Base-by-base conservation (phyloP, 148 eudicot species). In the Arbutus unedo region DNA sequence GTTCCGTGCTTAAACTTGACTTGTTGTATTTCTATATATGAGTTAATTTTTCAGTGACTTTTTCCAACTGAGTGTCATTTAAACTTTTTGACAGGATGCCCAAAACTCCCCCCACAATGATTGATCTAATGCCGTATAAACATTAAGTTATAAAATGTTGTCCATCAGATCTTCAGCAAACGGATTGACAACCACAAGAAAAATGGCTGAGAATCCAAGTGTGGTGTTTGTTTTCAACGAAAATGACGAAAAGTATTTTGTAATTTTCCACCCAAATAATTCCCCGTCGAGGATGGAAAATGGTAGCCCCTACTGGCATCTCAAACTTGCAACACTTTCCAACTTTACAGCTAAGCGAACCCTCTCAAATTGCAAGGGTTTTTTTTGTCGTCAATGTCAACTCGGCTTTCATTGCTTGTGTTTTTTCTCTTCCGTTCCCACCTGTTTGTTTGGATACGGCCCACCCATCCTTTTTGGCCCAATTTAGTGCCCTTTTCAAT, bases 391-490 rank as follows among this genome's bases (percentile, higher is more conserved):
- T 16, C 55, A 31, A 25, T 38, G 31, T 21, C 78, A 47, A 74
- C 78, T 38, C 55, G n/a, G 54, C 31, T 47, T 74, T 74, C 77
- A 47, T 72, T 72, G 51, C 53, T 73, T 74, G 50, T 21, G 4
- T 48, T 45, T 5, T 5, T 19, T 59, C 64, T 59, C 11, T 18
- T n/a, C 4, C 53, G 16, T 74, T 48, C 78, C 56, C 25, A 21
- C 78, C 49, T 74, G 78, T 74, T 49, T 74, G 78, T 74, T 49
- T 72, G 76, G 76, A 45, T 7, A 45, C 21, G 76, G 76, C 50
- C 77, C 77, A 21, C 76, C 50, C 48, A n/a, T 73, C 53, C 53
- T 45, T 43, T 66, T 31, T 13, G 23, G 50, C 77, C 55, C 8
- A 8, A 16, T 16, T 74, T n/a, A 55, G 54, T 74, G 77, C 18